A percentile compares a stretch with the other conserved stretches of the same genome.
These are phyloP conservation scores for Dalbergia cultrata DNA, from an alignment of 306 rosid species.

Conservation along the genomic window DNA sequence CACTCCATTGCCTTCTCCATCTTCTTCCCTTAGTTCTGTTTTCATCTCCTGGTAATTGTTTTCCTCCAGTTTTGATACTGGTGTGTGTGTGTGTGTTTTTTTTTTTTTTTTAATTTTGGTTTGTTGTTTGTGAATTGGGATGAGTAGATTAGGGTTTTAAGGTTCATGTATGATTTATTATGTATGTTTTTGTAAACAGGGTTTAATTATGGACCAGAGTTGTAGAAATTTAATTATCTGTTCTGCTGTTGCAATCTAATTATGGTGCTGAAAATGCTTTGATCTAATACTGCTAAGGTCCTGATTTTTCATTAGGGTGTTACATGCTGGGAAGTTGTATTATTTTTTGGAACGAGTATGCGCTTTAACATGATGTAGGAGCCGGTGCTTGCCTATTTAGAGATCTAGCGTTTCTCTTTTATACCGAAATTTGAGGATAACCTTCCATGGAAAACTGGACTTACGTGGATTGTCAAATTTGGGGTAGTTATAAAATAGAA, in stretches of 20 bases:
- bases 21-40: conserved; percentile 1
- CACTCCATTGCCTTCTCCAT: neutral
- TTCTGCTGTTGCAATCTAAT: neutral
- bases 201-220: neutral
- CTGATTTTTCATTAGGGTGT: neutral
- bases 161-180: neutral
- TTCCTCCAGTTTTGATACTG: neutral
- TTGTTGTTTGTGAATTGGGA: neutral
- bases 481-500: neutral
- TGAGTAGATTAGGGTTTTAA: conserved; percentile 9
- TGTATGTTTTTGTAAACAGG: neutral
- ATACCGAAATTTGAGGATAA: neutral
- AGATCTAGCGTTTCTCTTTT: neutral
- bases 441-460: neutral
- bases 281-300: neutral
- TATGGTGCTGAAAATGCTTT: neutral
- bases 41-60: conserved; percentile 41
- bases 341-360: neutral
- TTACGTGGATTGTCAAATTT: neutral
- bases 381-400: neutral
- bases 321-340: neutral
- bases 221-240: neutral
- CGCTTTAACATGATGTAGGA: neutral
- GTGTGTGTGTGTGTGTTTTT: neutral
- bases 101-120: neutral